phyloP scores from a whole-genome alignment of 139 green algal genomes.

The Spirogloea muscicola region DNA sequence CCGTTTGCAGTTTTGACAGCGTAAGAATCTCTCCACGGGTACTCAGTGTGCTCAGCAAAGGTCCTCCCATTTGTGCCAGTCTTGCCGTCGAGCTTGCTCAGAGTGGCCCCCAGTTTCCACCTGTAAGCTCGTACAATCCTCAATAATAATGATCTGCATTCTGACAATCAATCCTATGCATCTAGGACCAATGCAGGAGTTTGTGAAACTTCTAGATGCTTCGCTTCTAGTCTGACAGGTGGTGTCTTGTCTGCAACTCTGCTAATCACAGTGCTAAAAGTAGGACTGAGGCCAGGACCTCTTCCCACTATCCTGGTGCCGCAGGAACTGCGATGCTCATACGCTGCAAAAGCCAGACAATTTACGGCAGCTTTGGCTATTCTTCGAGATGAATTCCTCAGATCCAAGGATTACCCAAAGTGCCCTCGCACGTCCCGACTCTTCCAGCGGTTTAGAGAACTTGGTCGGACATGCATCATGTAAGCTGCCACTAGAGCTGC shows the following conservation, averaged over 20 bases:
- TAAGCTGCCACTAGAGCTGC: not conserved
- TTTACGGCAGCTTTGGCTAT: constrained; percentile 30
- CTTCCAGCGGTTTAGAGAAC: constrained; percentile 31
- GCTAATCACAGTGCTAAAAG: too few relatives aligned
- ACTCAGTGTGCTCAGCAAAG: constrained; percentile 25
- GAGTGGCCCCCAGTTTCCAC: constrained; percentile 39
- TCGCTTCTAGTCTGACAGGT: too few relatives aligned
- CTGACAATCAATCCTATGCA: too few relatives aligned
- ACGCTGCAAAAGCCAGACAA: constrained; percentile 19
- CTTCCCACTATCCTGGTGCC: not conserved
- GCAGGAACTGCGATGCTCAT: constrained; percentile 37
- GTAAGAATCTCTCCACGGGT: constrained; percentile 34
- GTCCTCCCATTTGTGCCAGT: constrained; percentile 15
- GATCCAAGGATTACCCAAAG: constrained; percentile 28
- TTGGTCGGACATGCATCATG: constrained; percentile 36
- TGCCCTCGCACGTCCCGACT: constrained; percentile 27
- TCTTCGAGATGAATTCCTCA: constrained; percentile 34
- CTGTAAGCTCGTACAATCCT: not conserved
- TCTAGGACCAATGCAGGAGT: too few relatives aligned
- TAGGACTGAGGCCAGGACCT: too few relatives aligned
- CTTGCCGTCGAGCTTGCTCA: constrained; percentile 40
- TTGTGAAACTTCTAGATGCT: too few relatives aligned
- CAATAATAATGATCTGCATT: too few relatives aligned
- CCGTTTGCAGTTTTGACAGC: constrained; percentile 29
- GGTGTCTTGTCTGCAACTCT: too few relatives aligned